Base-by-base conservation (phyloP, 208 protist genomes). In the Crithidia mellificae region DNA sequence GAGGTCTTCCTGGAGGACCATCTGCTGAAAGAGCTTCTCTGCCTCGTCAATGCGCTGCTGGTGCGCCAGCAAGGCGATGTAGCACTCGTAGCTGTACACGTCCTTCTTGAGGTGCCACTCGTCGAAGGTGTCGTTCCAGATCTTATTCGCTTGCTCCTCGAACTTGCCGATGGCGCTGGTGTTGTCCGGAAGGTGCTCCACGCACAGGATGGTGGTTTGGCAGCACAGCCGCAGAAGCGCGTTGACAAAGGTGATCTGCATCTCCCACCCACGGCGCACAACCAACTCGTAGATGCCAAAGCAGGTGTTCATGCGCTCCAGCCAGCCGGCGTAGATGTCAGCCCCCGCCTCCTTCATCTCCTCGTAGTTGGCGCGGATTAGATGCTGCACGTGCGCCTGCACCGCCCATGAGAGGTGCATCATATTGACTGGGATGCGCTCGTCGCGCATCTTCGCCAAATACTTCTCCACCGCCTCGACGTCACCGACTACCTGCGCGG, bases 31-130 rank as follows among this genome's bases (percentile, higher is more conserved):
- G 19, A 91, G 58, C 64, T 86, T 91, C 64, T 96, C 87, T 20
- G 91, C 91, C 76, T 93, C 88, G 61, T 92, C 83, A 55, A 94
- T 92, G 19, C 85, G 85, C 64, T 96, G 91, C 70, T 96, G 88
- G 54, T 93, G 88, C 43, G 88, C 88, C 25, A 96, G 77, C 15
- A 96, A 77, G 17, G 88, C 86, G 57, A 96, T 91, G 58, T 96
- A 96, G 76, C 86, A 92, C 64, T 96, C 88, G 74, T 93, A 96
- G 65, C 84, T 92, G 75, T 91, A 94, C 44, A 81, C 80, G 55
- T 93, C 88, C 64, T 90, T 90, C 61, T 86, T 77, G 27, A 93
- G 74, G 54, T 81, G 74, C 82, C 86, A 91, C 76, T 96, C 91
- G 12, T 86, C 86, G 64, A 94, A 96, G 46, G 84, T 91, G 59